phyloP scores from a whole-genome alignment of 441 rosid genomes.

The Jatropha multifida region DNA sequence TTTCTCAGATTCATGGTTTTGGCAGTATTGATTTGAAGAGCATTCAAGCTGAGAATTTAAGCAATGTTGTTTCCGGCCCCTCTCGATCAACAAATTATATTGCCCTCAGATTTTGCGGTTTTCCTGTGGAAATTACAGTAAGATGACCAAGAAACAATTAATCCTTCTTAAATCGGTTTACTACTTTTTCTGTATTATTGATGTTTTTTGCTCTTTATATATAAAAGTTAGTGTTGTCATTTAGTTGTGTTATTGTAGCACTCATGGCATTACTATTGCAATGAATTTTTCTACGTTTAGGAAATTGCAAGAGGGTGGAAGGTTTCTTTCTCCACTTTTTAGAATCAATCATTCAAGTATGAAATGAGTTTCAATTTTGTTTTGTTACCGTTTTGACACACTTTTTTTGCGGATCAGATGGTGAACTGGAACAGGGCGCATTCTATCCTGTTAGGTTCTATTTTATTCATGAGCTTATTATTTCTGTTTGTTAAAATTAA shows the following conservation, averaged over 20 bases:
- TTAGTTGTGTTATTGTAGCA: slow-evolving; percentile 4
- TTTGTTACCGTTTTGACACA: not conserved
- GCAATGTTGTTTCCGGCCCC: slow-evolving; percentile 74
- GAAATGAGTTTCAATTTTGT: not conserved
- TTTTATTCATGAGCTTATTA: not conserved
- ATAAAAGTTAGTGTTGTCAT: not conserved
- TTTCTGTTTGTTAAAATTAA: not conserved
- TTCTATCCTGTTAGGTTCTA: not conserved
- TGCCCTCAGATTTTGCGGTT: slow-evolving; percentile 69
- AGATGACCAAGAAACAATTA: slow-evolving; percentile 35
- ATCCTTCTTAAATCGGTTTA: slow-evolving; percentile 12
- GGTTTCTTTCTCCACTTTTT: not conserved
- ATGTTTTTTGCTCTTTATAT: not conserved
- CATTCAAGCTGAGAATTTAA: slow-evolving; percentile 87
- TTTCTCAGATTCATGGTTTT: slow-evolving; percentile 82
- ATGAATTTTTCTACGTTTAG: slow-evolving; percentile 8
- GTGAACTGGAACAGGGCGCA: not conserved
- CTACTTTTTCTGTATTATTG: not conserved
- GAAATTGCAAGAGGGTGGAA: not conserved
- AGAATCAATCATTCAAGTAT: not conserved
- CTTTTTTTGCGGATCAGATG: not conserved
- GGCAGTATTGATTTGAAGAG: slow-evolving; percentile 96
- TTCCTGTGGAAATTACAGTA: slow-evolving; percentile 65
- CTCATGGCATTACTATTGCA: not conserved
- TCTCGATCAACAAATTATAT: slow-evolving; percentile 88